Evolutionary conservation across 2,329 filamentous ascomycete genomes (phyloP), one percentile per base, ranked within the genome.

Genomic region (Microcyclospora tardicrescens): DNA sequence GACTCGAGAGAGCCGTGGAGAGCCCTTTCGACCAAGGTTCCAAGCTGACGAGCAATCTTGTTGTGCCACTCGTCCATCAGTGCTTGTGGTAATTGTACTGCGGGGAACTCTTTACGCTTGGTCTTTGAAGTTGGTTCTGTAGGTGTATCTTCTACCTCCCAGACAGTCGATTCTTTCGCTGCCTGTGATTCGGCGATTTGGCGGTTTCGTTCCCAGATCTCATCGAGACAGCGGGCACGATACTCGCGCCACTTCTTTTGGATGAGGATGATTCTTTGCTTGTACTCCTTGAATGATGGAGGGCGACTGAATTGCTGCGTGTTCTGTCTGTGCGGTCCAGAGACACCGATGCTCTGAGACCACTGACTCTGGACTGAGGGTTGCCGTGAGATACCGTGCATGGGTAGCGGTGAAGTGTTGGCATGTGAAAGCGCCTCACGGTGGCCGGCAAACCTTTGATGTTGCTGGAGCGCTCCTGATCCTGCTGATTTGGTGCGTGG

Each of bases 1-100:
- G 81, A 84, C 55, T 89, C 83, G 0, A 77, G 72, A 36, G 84
- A 72, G 49, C 82, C 82, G 46, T 73, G 73, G 51, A 86, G 78
- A 43, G 83, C 84, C 36, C 75, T 71, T 15, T 77, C 73, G 12
- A 86, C 68, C 1, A 83, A 74, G 13, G 75, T 68, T 54, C 84
- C 82, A 43, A 89, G 73, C 43, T 83, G 77, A 2, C 79, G 79
- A 65, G 84, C 82, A 40, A 85, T 61, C 2, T 71, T 70, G 2
- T 66, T 68, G 49, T 86, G 80, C 82, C 82, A 89, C 44, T 77
- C 72, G 28, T 83, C 75, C 2, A 85, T 64, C 2, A 77, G 67
- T 10, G 77, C 73, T 2, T 73, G 68, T 0, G 76, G 64, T n/a
- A 78, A 70, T 16, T 71, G 68, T 16, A 74, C 38, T 10, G 48